Evolutionary conservation across 495 filamentous ascomycete genomes (phyloP), one percentile per base, ranked within the genome.

Genomic region (Thozetella sp.): DNA sequence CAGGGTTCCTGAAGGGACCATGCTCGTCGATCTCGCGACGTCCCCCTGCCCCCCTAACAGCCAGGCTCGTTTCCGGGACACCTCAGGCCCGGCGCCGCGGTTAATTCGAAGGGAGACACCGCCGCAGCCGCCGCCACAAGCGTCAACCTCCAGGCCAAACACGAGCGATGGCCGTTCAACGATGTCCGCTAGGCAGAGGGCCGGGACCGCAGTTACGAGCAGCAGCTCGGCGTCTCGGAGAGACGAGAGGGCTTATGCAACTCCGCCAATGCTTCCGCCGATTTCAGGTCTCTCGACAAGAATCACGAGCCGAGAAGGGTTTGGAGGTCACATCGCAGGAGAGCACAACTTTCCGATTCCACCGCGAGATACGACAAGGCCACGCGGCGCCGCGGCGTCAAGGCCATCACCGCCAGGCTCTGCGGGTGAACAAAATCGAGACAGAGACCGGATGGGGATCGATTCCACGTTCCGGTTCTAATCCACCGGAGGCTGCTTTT

Each of bases 1-100:
- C 43, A 76, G 75, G 6, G 83, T 88, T 1, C 84, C 89, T 1
- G 74, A 82, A 1, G 83, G 90, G 30, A 67, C 77, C 64, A 72
- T 78, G 17, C 78, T 96, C 0, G 80, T 96, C 26, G 90, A 93
- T 26, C 64, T 77, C n/a, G 71, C 71, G 6, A 70, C 67, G 26
- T 65, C 65, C 1, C 65, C 65, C 0, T 24, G n/a, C 9, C 15
- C 43, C 13, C 10, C 43, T 2, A 37, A 56, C 25, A 25, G 34
- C 12, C 25, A 46, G 24, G 19, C 52, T 22, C 50, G 63, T 51
- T 25, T 55, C 25, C 25, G 25, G 17, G 58, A 61, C 11, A 46
- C 17, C 12, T 3, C 55, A 10, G 25, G 27, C 19, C 26, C 37
- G 23, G 40, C 55, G 17, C 55, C 37, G 17, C 40, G 24, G 19